These are phyloP conservation scores for Monilinia polystroma DNA, from an alignment of 2,329 filamentous ascomycete genomes.

Conservation along the genomic window DNA sequence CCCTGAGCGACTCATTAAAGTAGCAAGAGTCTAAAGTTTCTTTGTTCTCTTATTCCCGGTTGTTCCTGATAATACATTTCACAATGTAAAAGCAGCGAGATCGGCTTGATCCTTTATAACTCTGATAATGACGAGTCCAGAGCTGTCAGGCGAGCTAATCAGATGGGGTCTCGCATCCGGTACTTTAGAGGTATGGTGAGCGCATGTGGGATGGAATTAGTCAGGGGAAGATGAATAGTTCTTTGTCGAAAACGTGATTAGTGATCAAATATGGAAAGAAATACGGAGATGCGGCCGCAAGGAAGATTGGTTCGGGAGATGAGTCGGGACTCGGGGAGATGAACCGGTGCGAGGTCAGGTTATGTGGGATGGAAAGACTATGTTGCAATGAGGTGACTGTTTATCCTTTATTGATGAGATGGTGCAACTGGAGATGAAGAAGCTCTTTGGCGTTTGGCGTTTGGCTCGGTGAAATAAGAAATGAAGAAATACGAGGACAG, in stretches of 20 bases:
- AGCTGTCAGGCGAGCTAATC: neutral
- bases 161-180: neutral
- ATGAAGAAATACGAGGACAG: accelerated
- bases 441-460: too few species aligned
- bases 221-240: neutral
- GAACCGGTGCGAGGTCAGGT: neutral
- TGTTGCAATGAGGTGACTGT: neutral
- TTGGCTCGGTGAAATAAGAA: neutral
- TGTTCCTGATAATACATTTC: neutral
- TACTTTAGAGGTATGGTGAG: neutral
- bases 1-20: neutral
- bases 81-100: constrained; percentile 1
- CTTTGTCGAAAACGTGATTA: neutral
- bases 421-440: too few species aligned
- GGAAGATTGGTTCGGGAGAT: neutral
- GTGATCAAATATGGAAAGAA: neutral
- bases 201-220: neutral
- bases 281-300: neutral
- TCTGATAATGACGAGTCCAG: neutral
- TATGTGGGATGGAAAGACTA: neutral
- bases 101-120: neutral
- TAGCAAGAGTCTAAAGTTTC: neutral
- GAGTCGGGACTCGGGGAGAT: neutral
- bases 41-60: constrained; percentile 15
- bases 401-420: neutral